A percentile compares a stretch with the other conserved stretches of the same genome.
phyloP scores from a whole-genome alignment of 192 early-diverging fungal species.

The Backusella parvicylindrica region DNA sequence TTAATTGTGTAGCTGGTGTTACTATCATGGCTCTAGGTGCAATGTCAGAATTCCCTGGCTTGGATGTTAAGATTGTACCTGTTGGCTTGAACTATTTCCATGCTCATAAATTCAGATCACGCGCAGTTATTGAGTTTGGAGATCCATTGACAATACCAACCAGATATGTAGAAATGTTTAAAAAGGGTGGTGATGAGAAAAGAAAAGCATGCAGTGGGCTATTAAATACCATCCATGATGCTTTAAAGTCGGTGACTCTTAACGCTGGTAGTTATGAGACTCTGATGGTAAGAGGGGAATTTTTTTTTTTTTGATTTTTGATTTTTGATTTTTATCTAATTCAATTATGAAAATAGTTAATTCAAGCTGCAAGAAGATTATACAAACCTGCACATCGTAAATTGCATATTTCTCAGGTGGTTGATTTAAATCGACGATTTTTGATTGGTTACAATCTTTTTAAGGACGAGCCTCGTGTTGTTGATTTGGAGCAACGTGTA shows the following conservation, averaged over 20 bases:
- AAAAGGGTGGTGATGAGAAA: conserved; percentile 75
- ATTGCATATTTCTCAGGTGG: conserved; percentile 77
- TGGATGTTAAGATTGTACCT: conserved; percentile 93
- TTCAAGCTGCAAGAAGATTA: conserved; percentile 90
- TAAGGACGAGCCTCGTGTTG: conserved; percentile 76
- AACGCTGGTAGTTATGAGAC: conserved; percentile 93
- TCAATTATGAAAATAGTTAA: conserved; percentile 45
- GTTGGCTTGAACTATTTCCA: conserved; percentile 89
- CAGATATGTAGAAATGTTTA: conserved; percentile 83
- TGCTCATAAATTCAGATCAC: conserved; percentile 88
- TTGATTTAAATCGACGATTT: conserved; percentile 89
- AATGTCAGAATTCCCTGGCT: conserved; percentile 74
- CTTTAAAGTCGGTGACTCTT: conserved; percentile 83
- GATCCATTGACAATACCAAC: conserved; percentile 74
- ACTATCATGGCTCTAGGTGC: conserved; percentile 87
- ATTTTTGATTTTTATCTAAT: not conserved
- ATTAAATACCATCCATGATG: conserved; percentile 72
- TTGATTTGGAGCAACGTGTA: conserved; percentile 69
- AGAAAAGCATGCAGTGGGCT: conserved; percentile 76
- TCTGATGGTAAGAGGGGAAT: conserved; percentile 60
- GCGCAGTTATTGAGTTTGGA: conserved; percentile 96
- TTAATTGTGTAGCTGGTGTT: conserved; percentile 55
- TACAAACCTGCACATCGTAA: conserved; percentile 87
- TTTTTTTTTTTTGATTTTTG: not conserved
- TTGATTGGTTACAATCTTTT: conserved; percentile 76